Evolutionary conservation across 2,329 filamentous ascomycete genomes (phyloP).

Genomic region (Alternaria sp.): DNA sequence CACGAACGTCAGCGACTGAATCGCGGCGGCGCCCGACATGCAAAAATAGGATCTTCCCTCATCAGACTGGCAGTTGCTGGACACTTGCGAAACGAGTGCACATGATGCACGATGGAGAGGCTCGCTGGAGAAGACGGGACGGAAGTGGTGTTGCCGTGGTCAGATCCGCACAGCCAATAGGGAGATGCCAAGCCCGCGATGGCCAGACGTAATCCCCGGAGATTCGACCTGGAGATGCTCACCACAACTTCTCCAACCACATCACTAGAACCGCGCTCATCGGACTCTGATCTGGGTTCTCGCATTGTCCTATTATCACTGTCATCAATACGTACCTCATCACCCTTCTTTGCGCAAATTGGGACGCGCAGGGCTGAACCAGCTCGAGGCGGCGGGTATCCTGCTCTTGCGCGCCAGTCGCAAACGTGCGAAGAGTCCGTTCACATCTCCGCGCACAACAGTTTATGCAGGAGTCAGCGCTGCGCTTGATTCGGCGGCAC

Average conservation of each 20-base stretch:
- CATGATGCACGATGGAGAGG: neutral
- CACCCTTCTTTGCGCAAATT: neutral
- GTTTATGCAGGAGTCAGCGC: neutral
- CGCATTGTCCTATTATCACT: neutral
- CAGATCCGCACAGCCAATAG: neutral
- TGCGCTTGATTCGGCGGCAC: neutral
- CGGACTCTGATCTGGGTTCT: neutral
- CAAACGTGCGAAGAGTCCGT: fast-evolving
- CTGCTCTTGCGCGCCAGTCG: neutral
- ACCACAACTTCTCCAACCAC: neutral
- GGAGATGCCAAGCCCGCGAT: neutral
- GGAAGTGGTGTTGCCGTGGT: neutral
- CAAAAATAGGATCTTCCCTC: neutral
- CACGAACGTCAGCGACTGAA: neutral
- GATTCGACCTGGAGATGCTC: neutral
- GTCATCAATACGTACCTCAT: neutral
- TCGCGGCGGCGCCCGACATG: neutral
- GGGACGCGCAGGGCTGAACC: neutral
- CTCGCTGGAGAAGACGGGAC: neutral
- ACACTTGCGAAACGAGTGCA: neutral
- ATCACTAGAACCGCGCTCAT: neutral
- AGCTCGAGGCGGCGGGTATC: neutral
- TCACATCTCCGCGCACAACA: neutral
- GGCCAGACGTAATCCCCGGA: neutral
- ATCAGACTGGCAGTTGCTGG: neutral